These are phyloP conservation scores for Sisymbrium altissimum DNA, from an alignment of 345 rosid genomes.

Conservation along the genomic window DNA sequence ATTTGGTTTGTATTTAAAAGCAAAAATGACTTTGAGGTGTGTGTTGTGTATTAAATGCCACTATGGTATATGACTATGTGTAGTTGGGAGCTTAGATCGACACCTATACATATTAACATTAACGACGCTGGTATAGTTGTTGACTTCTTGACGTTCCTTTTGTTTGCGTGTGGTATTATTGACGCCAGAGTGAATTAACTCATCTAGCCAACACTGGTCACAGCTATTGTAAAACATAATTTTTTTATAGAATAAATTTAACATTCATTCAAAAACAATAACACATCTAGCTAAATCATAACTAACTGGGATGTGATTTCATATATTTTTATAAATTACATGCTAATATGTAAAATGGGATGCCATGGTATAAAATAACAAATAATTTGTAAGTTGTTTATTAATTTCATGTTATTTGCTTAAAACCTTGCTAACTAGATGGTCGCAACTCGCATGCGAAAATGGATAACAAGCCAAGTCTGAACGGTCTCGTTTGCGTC, in stretches of 20 bases:
- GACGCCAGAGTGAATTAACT: not conserved
- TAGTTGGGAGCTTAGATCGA: conserved; percentile 32
- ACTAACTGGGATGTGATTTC: not conserved
- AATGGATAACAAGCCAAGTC: not conserved
- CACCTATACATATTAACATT: conserved; percentile 20
- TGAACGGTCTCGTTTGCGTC: not conserved
- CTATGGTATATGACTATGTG: conserved; percentile 4
- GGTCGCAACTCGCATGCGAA: too few relatives aligned
- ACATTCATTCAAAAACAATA: too few relatives aligned
- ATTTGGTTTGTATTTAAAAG: conserved; percentile 27
- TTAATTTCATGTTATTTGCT: not conserved
- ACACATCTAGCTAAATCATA: not conserved
- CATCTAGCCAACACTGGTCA: too few relatives aligned
- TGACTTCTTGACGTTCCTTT: conserved; percentile 14
- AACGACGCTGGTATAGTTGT: not conserved
- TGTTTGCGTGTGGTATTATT: not conserved
- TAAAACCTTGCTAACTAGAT: too few relatives aligned
- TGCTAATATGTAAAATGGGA: not conserved
- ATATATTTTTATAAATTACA: too few relatives aligned
- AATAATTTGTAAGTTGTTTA: not conserved
- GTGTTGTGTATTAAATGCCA: conserved; percentile 28
- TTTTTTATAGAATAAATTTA: too few relatives aligned
- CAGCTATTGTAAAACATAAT: too few relatives aligned
- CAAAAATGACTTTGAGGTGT: conserved; percentile 9
- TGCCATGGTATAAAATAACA: not conserved